Conservation (phyloP, 805 yeast genomes). For the Candida coleopterorum region DNA sequence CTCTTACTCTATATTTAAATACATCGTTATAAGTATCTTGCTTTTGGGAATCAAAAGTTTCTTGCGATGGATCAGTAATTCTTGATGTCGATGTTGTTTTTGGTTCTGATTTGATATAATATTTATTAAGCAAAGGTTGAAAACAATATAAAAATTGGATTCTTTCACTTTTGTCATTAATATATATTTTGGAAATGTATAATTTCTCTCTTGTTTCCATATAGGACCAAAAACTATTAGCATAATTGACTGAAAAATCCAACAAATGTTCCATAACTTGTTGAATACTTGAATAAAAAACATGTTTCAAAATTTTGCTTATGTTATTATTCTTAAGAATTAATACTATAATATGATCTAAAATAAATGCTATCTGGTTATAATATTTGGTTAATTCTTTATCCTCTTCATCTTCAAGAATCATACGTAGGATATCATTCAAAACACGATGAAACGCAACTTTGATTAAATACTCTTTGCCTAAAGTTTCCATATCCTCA, state of each 20-base stretch:
- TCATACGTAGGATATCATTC: constrained; percentile 9
- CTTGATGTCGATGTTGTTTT: background rate
- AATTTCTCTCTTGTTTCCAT: constrained; percentile 28
- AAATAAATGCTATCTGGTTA: constrained; percentile 15
- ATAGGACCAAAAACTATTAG: constrained; percentile 32
- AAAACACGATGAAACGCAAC: constrained; percentile 21
- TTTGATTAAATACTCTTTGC: constrained; percentile 17
- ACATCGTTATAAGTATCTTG: constrained; percentile 37
- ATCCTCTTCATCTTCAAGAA: background rate
- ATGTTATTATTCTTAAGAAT: constrained; percentile 8
- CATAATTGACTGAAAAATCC: constrained; percentile 15
- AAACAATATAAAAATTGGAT: constrained; percentile 37
- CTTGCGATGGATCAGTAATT: constrained; percentile 5
- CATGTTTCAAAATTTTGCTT: constrained; percentile 14
- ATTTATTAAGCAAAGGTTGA: constrained; percentile 32
- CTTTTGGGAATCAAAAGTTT: constrained; percentile 23
- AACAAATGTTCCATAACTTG: constrained; percentile 20
- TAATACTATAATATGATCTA: constrained; percentile 25
- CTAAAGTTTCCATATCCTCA: constrained; percentile 15
- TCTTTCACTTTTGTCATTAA: constrained; percentile 28
- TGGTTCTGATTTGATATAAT: constrained; percentile 10
- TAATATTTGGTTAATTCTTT: constrained; percentile 1
- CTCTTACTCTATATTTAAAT: constrained; percentile 32
- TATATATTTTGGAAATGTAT: constrained; percentile 23
- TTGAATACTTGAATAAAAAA: constrained; percentile 23